These are phyloP conservation scores for Casuarina equisetifolia DNA, from an alignment of 306 rosid species.

Conservation along the genomic window DNA sequence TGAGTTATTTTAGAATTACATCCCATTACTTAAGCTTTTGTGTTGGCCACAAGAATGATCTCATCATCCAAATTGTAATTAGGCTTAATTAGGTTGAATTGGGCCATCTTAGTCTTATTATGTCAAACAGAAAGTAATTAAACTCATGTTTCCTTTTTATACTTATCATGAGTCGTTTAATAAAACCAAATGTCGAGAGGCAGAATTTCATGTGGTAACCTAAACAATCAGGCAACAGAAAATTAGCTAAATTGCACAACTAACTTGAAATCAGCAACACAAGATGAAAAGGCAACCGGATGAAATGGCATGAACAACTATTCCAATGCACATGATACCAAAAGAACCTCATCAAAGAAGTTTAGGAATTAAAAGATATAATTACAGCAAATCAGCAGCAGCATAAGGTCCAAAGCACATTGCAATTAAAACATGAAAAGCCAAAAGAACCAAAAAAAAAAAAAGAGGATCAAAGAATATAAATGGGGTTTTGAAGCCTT, in stretches of 20 bases:
- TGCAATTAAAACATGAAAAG: not conserved
- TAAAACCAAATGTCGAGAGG: not conserved
- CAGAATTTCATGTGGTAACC: not conserved
- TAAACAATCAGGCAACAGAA: not conserved
- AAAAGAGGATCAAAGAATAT: not conserved
- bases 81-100: too few species aligned
- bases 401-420: not conserved
- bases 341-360: not conserved
- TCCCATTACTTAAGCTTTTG: not conserved
- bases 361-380: not conserved
- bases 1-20: not conserved
- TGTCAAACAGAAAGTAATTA: too few species aligned
- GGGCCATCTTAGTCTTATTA: too few species aligned
- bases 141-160: too few species aligned
- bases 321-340: not conserved
- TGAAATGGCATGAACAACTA: not conserved
- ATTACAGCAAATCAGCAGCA: not conserved
- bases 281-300: not conserved
- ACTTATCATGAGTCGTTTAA: too few species aligned
- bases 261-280: not conserved
- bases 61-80: not conserved
- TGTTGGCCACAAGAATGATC: not conserved
- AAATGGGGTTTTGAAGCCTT: not conserved
- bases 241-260: not conserved
- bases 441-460: not conserved